Conservation (phyloP, 2,329 filamentous ascomycete species). For the Cladorrhinum sp. region DNA sequence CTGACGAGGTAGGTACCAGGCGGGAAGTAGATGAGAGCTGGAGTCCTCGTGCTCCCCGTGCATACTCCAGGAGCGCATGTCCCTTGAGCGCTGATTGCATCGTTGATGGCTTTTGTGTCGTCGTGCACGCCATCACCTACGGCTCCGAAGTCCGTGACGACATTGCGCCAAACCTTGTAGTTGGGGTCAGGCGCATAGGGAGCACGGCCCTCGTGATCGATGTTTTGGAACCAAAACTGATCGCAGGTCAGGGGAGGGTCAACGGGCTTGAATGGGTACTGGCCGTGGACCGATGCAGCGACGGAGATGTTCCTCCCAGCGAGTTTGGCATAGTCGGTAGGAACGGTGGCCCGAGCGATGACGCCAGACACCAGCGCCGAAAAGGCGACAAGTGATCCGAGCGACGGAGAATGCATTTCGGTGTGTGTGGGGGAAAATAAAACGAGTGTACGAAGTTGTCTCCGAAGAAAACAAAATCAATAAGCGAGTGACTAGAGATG, state of each 20-base stretch:
- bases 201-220: slow-evolving; percentile 28
- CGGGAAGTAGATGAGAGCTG: slow-evolving; percentile 35
- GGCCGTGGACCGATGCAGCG: slow-evolving; percentile 11
- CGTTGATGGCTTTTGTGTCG: slow-evolving; percentile 29
- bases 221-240: slow-evolving; percentile 29
- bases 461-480: slow-evolving; percentile 10
- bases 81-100: slow-evolving; percentile 22
- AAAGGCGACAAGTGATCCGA: slow-evolving; percentile 23
- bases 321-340: background rate
- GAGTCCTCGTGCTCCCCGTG: slow-evolving; percentile 26
- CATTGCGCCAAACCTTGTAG: slow-evolving; percentile 30
- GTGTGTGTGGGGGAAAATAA: slow-evolving; percentile 9
- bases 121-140: slow-evolving; percentile 27
- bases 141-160: slow-evolving; percentile 29
- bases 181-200: slow-evolving; percentile 20
- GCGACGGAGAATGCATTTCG: slow-evolving; percentile 26
- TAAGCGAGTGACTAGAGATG: slow-evolving; percentile 19
- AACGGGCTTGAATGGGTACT: background rate
- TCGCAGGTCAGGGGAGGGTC: slow-evolving; percentile 20
- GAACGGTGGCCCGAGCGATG: slow-evolving; percentile 10
- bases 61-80: slow-evolving; percentile 28
- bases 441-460: slow-evolving; percentile 14
- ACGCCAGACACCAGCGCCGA: slow-evolving; percentile 21
- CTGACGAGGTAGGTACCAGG: slow-evolving; percentile 65
- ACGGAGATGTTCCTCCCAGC: background rate